A percentile compares a stretch with the other conserved stretches of the same genome.
phyloP scores from a whole-genome alignment of 352 stramenopile species.

The Thraustotheca clavata region DNA sequence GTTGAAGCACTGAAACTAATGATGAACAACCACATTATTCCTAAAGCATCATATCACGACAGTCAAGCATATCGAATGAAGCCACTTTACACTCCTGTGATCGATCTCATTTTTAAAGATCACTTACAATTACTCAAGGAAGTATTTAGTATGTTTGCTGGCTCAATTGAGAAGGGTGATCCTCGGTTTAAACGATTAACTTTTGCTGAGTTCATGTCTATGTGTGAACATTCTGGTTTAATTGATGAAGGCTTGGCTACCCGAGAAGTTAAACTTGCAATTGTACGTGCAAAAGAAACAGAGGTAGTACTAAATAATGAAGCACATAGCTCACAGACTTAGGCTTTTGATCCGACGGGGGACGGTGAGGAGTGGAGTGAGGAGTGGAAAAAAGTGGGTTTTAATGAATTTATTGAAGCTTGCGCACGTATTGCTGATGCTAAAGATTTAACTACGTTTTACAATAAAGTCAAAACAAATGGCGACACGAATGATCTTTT shows the following conservation, averaged over 20 bases:
- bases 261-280: constrained; percentile 15
- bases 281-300: constrained; percentile 19
- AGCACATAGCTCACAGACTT: too few species aligned
- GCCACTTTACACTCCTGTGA: neutral
- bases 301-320: constrained; percentile 1
- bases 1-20: neutral
- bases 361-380: constrained; percentile 15
- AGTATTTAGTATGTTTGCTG: constrained; percentile 6
- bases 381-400: constrained; percentile 14
- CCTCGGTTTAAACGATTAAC: neutral
- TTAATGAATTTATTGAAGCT: constrained; percentile 15
- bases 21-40: neutral
- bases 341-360: constrained; percentile 8
- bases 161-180: constrained; percentile 1
- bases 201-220: constrained; percentile 5
- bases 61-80: constrained; percentile 1
- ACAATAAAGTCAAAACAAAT: neutral
- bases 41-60: constrained; percentile 5
- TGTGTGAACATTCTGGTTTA: neutral
- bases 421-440: constrained; percentile 15
- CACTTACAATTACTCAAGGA: constrained; percentile 17
- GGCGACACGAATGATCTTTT: neutral
- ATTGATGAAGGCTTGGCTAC: constrained; percentile 10
- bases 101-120: constrained; percentile 17
- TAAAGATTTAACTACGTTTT: constrained; percentile 5